These are phyloP conservation scores for Fragaria vesca DNA, from an alignment of 306 rosid species.

Conservation along the genomic window DNA sequence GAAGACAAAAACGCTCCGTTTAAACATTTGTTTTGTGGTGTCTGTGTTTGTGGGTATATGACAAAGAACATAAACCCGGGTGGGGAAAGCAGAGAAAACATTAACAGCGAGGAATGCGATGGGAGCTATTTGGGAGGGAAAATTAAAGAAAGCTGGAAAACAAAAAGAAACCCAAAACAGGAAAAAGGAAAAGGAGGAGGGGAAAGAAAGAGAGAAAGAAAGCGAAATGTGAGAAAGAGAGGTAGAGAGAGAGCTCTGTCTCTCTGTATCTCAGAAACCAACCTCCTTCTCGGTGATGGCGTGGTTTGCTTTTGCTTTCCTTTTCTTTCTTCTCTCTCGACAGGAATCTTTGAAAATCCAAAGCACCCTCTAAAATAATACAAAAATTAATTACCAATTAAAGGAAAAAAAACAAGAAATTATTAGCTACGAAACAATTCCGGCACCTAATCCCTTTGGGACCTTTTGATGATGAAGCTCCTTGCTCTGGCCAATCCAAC, in stretches of 20 bases:
- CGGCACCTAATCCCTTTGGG: conserved; percentile 18
- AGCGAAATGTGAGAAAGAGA: conserved; percentile 22
- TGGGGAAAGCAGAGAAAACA: background rate
- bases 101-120: conserved; percentile 23
- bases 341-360: conserved; percentile 69
- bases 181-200: conserved; percentile 54
- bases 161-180: conserved; percentile 58
- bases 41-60: background rate
- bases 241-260: conserved; percentile 3
- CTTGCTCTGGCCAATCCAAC: background rate
- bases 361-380: conserved; percentile 30
- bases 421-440: conserved; percentile 16
- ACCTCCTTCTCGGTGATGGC: conserved; percentile 43
- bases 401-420: background rate
- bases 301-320: conserved; percentile 57
- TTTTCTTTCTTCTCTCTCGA: conserved; percentile 24
- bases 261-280: conserved; percentile 12
- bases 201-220: conserved; percentile 28
- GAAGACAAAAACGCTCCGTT: conserved; percentile 1
- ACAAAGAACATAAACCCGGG: background rate
- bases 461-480: conserved; percentile 11
- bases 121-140: conserved; percentile 33
- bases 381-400: background rate
- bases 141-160: conserved; percentile 48
- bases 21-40: background rate